A percentile compares a stretch with the other conserved stretches of the same genome.
These are phyloP conservation scores for Rhodotorula sp. DNA, from an alignment of 1,284 basidiomycete genomes.

Conservation along the genomic window DNA sequence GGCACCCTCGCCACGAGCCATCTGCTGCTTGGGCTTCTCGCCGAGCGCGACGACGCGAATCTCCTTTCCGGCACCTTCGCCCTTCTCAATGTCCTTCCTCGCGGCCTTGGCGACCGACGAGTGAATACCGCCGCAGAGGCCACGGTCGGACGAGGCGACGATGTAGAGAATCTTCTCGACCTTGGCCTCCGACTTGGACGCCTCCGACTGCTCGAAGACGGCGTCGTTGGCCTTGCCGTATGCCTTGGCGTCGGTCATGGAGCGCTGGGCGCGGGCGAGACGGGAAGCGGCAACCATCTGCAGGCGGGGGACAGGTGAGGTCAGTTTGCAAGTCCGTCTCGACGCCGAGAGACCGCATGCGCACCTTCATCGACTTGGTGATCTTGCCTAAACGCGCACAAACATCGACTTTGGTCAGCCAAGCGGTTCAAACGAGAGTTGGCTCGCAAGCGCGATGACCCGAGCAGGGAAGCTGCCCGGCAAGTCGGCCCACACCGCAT, in stretches of 20 bases:
- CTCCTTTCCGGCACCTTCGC: constrained; percentile 55
- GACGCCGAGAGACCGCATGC: background rate
- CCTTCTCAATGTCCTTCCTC: constrained; percentile 62
- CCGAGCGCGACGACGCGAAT: constrained; percentile 77
- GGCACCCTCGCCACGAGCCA: constrained; percentile 56
- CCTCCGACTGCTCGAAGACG: constrained; percentile 44
- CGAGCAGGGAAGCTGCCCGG: too few relatives aligned
- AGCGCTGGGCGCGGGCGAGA: constrained; percentile 67
- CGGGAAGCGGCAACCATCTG: constrained; percentile 86
- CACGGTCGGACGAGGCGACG: constrained; percentile 96
- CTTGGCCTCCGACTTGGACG: constrained; percentile 39
- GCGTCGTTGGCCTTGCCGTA: constrained; percentile 72
- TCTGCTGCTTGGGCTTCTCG: constrained; percentile 96
- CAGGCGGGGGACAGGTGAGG: background rate
- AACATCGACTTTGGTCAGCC: background rate
- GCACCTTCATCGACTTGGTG: constrained; percentile 92
- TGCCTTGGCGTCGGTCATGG: constrained; percentile 89
- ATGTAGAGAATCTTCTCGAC: constrained; percentile 74
- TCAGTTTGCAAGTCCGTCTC: background rate
- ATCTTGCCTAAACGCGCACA: constrained; percentile 25
- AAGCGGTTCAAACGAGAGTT: background rate
- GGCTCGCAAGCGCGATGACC: background rate
- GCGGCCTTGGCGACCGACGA: constrained; percentile 91
- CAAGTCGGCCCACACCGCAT: too few relatives aligned
- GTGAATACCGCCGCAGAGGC: constrained; percentile 99